A percentile compares a stretch with the other conserved stretches of the same genome.
Conservation (phyloP, 345 rosid species). For the Populus tremula region DNA sequence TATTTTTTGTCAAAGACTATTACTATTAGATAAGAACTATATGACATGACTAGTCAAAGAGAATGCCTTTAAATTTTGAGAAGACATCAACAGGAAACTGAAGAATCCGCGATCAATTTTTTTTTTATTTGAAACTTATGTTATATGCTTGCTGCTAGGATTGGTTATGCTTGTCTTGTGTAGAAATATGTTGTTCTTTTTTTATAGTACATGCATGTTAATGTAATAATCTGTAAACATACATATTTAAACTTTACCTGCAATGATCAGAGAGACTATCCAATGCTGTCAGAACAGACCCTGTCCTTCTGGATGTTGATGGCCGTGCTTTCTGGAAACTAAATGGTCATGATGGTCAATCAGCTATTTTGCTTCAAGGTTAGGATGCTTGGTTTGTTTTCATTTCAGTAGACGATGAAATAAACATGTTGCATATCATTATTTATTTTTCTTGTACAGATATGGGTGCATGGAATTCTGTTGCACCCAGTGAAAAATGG, state of each 20-base stretch:
- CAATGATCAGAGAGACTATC: constrained; percentile 40
- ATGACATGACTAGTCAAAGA: background rate
- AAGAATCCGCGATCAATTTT: background rate
- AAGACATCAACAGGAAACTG: background rate
- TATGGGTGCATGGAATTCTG: constrained; percentile 35
- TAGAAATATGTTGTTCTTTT: too few species aligned
- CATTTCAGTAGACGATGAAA: background rate
- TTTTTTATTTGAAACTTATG: background rate
- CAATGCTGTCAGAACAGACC: constrained; percentile 67
- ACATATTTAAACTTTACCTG: constrained; percentile 1
- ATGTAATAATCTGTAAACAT: background rate
- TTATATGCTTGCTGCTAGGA: background rate
- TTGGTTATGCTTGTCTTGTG: background rate
- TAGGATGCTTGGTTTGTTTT: constrained; percentile 13
- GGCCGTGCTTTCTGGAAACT: constrained; percentile 69
- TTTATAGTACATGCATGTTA: background rate
- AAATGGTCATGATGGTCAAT: constrained; percentile 35
- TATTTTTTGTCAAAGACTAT: background rate
- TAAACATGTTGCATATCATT: background rate
- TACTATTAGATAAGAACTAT: background rate
- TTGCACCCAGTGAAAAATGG: constrained; percentile 58
- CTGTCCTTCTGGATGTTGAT: constrained; percentile 44
- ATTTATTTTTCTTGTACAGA: constrained; percentile 34
- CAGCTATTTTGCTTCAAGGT: constrained; percentile 75
- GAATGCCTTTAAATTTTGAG: background rate